Conservation (phyloP, 2,329 filamentous ascomycete genomes). For the Grosmannia clavigera region DNA sequence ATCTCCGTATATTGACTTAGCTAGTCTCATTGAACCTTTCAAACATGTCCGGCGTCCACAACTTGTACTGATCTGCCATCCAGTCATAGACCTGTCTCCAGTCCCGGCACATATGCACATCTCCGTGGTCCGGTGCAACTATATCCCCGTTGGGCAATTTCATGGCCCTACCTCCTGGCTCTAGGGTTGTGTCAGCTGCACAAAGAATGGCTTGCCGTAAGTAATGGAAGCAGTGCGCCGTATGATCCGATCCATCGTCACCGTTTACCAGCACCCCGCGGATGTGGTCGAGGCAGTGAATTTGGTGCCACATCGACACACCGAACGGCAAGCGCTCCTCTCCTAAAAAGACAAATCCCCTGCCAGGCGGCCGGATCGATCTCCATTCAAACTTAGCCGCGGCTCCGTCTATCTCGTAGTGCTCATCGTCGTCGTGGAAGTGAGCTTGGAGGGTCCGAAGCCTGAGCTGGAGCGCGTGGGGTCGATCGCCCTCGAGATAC, state of each 20-base stretch:
- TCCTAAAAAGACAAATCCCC: background rate
- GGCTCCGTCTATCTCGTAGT: background rate
- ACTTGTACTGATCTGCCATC: background rate
- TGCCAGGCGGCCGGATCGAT: background rate
- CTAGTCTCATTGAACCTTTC: background rate
- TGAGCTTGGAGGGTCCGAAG: background rate
- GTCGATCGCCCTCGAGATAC: background rate
- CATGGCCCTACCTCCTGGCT: background rate
- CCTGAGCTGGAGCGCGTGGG: background rate
- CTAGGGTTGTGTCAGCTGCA: background rate
- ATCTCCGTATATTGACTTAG: background rate
- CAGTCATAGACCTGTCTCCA: slow-evolving; percentile 1
- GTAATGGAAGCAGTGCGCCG: slow-evolving; percentile 2
- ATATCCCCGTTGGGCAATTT: background rate
- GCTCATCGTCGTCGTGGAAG: background rate
- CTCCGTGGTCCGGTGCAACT: background rate
- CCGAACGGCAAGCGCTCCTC: background rate
- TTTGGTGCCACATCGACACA: background rate
- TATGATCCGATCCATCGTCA: slow-evolving; percentile 1
- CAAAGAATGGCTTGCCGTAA: slow-evolving; percentile 1
- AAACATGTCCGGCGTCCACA: background rate
- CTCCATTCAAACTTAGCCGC: background rate
- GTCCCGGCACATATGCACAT: background rate
- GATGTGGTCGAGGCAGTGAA: slow-evolving; percentile 1
- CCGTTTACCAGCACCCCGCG: background rate